Evolutionary conservation across 176 grass and related monocot genomes (phyloP), one percentile per base, ranked within the genome.

Genomic region (Canna indica): DNA sequence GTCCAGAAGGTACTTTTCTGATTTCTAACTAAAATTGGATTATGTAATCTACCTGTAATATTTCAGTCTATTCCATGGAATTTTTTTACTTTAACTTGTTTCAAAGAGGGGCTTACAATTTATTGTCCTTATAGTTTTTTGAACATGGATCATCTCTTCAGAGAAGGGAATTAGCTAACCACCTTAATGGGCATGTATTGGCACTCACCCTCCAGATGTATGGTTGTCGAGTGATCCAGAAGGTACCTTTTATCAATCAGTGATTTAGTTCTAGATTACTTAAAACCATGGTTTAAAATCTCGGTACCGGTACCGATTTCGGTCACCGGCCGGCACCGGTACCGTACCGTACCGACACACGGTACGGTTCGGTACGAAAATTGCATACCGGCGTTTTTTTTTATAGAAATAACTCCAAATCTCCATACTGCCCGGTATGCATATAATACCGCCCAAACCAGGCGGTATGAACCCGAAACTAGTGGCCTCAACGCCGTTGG

Each of bases 181-280:
- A 68, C 17, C 65, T 68, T 4, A 25, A 68, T 28, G 65, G 65
- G 38, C 65, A 68, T 45, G 65, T 68, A 38, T 38, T 68, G 36
- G 39, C 65, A 42, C 65, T 68, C 65, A 68, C 36, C 65, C 38
- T 68, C 24, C 65, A 68, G 38, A 68, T 68, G 65, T 68, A 68
- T 68, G 65, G 65, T 1, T 68, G 65, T 44, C 65, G 65, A 26
- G 65, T 68, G 39, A 68, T 68, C 18, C 65, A 68, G 36, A 68
- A 68, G 65, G 65, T 68, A 68, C 7, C n/a, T 26, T 68, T 68
- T 2, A 2, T n/a, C 25, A 2, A 11, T 42, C 18, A 41, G 64
- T 25, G 10, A 5, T 25, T 42, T 41, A 13, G 25, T 44, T 39
- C 10, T n/a, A 4, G n/a, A n/a, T 42, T 39, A 25, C 10, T 36